These are phyloP conservation scores for Lolium rigidum DNA, from an alignment of 176 grass and related monocot species.

Conservation along the genomic window DNA sequence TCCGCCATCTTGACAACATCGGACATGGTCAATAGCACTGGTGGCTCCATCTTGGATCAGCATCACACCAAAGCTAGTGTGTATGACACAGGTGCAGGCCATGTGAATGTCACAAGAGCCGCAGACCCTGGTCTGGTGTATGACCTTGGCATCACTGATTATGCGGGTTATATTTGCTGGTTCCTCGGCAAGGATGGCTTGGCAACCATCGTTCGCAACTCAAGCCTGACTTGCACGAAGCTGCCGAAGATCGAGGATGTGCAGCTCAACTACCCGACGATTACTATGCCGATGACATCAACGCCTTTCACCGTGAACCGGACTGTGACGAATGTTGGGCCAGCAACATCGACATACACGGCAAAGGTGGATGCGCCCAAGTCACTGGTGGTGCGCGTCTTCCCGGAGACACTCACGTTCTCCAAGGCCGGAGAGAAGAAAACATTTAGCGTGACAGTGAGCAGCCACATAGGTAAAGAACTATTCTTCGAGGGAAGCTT, in stretches of 20 bases:
- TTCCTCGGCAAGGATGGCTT: not conserved
- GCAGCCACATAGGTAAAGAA: not conserved
- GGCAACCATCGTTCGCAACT: not conserved
- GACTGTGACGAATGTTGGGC: not conserved
- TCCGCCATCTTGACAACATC: constrained; percentile 58
- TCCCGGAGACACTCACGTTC: not conserved
- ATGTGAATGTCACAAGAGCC: not conserved
- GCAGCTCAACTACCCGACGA: constrained; percentile 19
- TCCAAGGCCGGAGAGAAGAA: constrained; percentile 18
- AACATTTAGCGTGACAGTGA: not conserved
- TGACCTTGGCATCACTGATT: not conserved
- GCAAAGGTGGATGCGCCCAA: not conserved
- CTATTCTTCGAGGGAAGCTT: constrained; percentile 10
- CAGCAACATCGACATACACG: not conserved
- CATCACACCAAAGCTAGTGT: not conserved
- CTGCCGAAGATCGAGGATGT: not conserved
- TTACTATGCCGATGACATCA: not conserved
- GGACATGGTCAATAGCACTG: not conserved
- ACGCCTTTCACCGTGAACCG: not conserved
- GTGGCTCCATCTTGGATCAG: constrained; percentile 9
- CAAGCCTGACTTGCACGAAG: not conserved
- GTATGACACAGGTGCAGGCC: not conserved
- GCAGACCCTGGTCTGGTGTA: constrained; percentile 7
- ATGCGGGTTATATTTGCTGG: not conserved
- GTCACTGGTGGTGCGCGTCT: not conserved